phyloP scores from a whole-genome alignment of 208 protist genomes.

The Porcisia deanei region DNA sequence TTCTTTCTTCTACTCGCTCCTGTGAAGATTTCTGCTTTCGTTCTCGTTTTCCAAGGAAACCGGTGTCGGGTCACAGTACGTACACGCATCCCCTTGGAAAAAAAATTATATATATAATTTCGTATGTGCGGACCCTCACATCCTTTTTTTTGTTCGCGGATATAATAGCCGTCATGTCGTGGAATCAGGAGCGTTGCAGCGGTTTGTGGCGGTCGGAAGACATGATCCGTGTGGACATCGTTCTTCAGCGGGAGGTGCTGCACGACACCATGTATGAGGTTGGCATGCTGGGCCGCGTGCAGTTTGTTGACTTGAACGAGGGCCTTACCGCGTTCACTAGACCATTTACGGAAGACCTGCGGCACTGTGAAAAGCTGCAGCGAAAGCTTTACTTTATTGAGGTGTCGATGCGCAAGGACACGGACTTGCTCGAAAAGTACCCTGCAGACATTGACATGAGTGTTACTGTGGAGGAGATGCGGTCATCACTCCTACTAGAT shows the following conservation, averaged over 20 bases:
- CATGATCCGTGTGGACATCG: conserved; percentile 96
- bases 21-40: background rate
- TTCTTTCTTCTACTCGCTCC: too few relatives aligned
- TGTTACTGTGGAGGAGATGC: conserved; percentile 52
- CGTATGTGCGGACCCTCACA: background rate
- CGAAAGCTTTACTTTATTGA: conserved; percentile 95
- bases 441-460: conserved; percentile 47
- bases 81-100: too few relatives aligned
- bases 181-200: conserved; percentile 77
- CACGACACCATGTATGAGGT: conserved; percentile 96
- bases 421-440: conserved; percentile 87
- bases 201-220: conserved; percentile 96
- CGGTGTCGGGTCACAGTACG: too few relatives aligned
- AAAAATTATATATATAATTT: background rate
- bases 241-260: conserved; percentile 96
- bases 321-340: conserved; percentile 95
- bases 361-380: conserved; percentile 97
- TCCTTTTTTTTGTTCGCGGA: background rate
- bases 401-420: conserved; percentile 54
- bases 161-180: conserved; percentile 12
- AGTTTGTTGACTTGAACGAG: conserved; percentile 96
- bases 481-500: conserved; percentile 78
- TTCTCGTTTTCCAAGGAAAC: background rate
- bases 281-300: conserved; percentile 94
- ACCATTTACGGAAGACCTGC: conserved; percentile 96